Evolutionary conservation across 139 green algal species (phyloP).

Genomic region (Haematococcus sp.): DNA sequence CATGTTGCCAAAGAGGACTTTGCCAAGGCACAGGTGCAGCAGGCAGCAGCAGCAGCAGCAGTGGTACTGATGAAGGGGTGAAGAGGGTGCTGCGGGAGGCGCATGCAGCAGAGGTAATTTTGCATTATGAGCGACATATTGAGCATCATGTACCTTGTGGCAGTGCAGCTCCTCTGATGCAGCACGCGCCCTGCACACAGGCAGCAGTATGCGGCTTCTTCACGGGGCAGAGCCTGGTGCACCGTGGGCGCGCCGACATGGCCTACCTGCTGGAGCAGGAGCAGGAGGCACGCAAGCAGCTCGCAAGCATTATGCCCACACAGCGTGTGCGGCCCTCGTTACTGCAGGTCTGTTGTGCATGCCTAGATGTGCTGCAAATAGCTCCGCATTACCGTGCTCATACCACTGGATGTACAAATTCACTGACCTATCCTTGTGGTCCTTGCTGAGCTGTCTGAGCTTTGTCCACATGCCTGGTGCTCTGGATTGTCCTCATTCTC

Average conservation of each 20-base stretch:
- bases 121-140: no score
- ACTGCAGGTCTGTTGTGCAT: no score
- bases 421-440: no score
- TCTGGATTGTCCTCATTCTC: no score
- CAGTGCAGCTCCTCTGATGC: neutral
- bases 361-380: no score
- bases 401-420: no score
- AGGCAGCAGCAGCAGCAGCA: neutral
- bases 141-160: neutral
- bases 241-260: neutral
- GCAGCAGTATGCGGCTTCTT: neutral
- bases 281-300: neutral
- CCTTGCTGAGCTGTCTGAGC: no score
- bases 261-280: conserved; percentile 16
- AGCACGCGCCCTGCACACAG: neutral
- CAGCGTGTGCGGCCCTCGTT: conserved; percentile 32
- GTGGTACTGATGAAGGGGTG: neutral
- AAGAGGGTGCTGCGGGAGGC: neutral
- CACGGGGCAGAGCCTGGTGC: neutral
- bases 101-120: conserved; percentile 4
- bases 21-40: neutral
- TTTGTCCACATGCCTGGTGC: no score
- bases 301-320: conserved; percentile 14
- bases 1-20: neutral
- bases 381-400: no score